These are phyloP conservation scores for Pelargonium nanum DNA, from an alignment of 345 rosid genomes.

Conservation along the genomic window DNA sequence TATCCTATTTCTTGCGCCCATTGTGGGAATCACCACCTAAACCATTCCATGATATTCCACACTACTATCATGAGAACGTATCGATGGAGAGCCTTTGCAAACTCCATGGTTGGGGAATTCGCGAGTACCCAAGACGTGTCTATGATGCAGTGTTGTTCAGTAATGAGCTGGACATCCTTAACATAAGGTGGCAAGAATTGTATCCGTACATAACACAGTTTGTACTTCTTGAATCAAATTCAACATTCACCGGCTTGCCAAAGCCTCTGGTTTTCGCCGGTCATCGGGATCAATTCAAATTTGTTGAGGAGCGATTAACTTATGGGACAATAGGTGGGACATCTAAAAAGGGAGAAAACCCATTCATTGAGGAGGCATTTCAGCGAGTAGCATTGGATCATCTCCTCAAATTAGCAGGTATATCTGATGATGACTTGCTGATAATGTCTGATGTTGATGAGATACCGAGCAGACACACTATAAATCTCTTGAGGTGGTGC, in stretches of 20 bases:
- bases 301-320: conserved; percentile 4
- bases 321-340: conserved; percentile 3
- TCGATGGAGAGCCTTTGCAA: conserved; percentile 12
- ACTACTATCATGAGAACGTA: conserved; percentile 10
- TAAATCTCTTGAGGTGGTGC: not conserved
- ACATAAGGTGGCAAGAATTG: conserved; percentile 12
- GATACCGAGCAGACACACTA: not conserved
- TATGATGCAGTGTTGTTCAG: conserved; percentile 11
- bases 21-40: conserved; percentile 12
- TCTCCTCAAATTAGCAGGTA: conserved; percentile 8
- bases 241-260: conserved; percentile 1
- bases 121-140: conserved; percentile 5
- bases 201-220: conserved; percentile 10
- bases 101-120: conserved; percentile 8
- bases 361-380: conserved; percentile 11
- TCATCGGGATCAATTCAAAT: not conserved
- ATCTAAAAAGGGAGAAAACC: conserved; percentile 9
- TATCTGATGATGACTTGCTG: no score
- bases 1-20: conserved; percentile 9
- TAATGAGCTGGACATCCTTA: conserved; percentile 9
- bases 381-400: conserved; percentile 9
- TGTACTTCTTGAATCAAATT: conserved; percentile 8
- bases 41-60: conserved; percentile 11
- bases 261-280: conserved; percentile 1
- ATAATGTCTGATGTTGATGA: no score